Conservation (phyloP, 2,329 filamentous ascomycete species). For the Torrubiellomyces zombiae region DNA sequence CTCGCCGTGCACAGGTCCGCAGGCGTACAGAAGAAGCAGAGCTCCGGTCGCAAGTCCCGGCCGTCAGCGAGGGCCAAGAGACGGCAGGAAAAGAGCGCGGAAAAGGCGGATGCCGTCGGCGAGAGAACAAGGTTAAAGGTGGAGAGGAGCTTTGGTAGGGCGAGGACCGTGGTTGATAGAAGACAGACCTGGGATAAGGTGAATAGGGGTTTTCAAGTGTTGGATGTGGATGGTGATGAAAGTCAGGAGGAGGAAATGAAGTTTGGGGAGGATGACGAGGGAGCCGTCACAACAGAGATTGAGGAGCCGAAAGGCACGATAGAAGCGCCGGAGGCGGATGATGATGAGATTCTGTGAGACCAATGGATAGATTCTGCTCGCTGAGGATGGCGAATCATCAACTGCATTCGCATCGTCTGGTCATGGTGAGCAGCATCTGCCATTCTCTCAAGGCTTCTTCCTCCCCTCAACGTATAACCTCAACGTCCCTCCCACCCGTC, state of each 20-base stretch:
- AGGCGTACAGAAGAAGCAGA: slow-evolving; percentile 52
- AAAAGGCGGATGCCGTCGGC: slow-evolving; percentile 41
- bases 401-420: no score
- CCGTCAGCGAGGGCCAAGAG: slow-evolving; percentile 37
- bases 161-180: slow-evolving; percentile 28
- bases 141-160: slow-evolving; percentile 34
- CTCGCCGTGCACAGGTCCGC: slow-evolving; percentile 49
- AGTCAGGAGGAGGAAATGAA: slow-evolving; percentile 6
- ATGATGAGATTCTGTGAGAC: slow-evolving; percentile 16
- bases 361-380: no score
- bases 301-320: slow-evolving; percentile 20
- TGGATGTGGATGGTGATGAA: slow-evolving; percentile 9
- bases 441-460: slow-evolving; percentile 5
- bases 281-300: slow-evolving; percentile 9
- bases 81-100: slow-evolving; percentile 39
- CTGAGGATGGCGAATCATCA: no score
- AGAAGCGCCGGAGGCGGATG: slow-evolving; percentile 13
- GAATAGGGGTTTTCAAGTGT: slow-evolving; percentile 32
- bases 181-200: slow-evolving; percentile 42
- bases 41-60: slow-evolving; percentile 34
- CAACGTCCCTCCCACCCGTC: slow-evolving; percentile 24
- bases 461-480: slow-evolving; percentile 25
- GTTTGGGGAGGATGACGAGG: slow-evolving; percentile 9
- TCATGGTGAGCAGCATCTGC: no score
- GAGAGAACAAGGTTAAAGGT: slow-evolving; percentile 42